Evolutionary conservation across 2,329 filamentous ascomycete genomes (phyloP), one percentile per base, ranked within the genome.

Genomic region (Ophiostoma sp.): DNA sequence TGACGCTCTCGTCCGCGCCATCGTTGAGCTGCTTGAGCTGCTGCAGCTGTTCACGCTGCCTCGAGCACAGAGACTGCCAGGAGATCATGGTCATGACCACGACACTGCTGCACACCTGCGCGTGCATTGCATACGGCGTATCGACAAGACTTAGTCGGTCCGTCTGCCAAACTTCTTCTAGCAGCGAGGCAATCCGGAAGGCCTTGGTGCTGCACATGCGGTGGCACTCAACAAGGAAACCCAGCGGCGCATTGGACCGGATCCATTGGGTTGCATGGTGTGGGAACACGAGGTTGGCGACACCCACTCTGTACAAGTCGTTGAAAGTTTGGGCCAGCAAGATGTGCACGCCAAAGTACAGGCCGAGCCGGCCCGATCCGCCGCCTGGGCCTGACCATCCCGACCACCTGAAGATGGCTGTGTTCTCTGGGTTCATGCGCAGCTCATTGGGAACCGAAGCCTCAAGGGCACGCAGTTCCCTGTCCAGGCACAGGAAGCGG

Each of bases 221-320:
- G 60, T 72, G 71, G 67, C 71, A 72, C 31, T 60, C 57, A 0
- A 57, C 17, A 11, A 72, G 17, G n/a, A 72, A 72, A 2, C 15
- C 68, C 4, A 65, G 44, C 4, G 71, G 71, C 5, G 69, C 71
- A 23, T 71, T 44, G 15, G 68, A 23, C 66, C 71, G 71, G 48
- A 72, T 72, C 69, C 69, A 69, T 4, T 27, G 66, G 2, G 71
- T 72, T 13, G 71, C 71, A n/a, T 67, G 70, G 71, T 68, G 68
- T 17, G 71, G 71, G 60, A 69, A 72, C 27, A 72, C 71, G 66
- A 72, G 71, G 57, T 71, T 69, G 31, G 62, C 69, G 3, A 72
- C 71, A 23, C 71, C 69, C 44, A 72, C 67, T 13, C 71, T 68
- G 68, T 72, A 71, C 44, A 72, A 66, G 33, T 72, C 71, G 66